Conservation (phyloP, 2,329 filamentous ascomycete genomes). For the Hawksworthiomyces lignivorus region DNA sequence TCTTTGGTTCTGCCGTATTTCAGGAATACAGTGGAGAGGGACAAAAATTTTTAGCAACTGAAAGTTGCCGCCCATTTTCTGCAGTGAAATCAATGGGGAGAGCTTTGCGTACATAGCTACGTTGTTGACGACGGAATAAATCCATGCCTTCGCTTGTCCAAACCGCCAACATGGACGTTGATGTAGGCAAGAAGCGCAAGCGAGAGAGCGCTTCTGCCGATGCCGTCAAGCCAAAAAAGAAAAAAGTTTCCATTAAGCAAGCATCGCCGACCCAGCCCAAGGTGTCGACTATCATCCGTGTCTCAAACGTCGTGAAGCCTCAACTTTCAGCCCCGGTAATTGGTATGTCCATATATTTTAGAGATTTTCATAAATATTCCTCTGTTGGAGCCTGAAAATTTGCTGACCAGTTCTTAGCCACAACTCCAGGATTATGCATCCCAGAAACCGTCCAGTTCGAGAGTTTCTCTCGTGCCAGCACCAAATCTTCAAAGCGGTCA, state of each 20-base stretch:
- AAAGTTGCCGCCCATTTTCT: neutral
- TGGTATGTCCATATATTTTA: slow-evolving; percentile 23
- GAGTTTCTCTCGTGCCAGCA: slow-evolving; percentile 38
- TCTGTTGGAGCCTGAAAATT: neutral
- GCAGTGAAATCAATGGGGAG: neutral
- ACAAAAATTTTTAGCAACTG: slow-evolving; percentile 10
- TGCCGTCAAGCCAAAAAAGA: slow-evolving; percentile 36
- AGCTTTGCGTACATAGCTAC: too few species aligned
- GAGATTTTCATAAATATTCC: too few species aligned
- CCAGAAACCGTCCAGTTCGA: slow-evolving; percentile 35
- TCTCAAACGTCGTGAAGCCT: slow-evolving; percentile 38
- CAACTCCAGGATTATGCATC: slow-evolving; percentile 32
- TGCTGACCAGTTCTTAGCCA: slow-evolving; percentile 24
- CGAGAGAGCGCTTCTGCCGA: slow-evolving; percentile 33
- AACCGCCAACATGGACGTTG: slow-evolving; percentile 8
- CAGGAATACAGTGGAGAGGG: neutral
- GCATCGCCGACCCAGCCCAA: slow-evolving; percentile 22
- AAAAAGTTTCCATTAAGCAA: slow-evolving; percentile 42
- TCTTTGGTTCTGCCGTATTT: slow-evolving; percentile 7
- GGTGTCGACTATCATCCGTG: slow-evolving; percentile 23
- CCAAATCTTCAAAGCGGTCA: slow-evolving; percentile 24
- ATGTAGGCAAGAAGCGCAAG: slow-evolving; percentile 43
- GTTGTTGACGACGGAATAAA: too few species aligned
- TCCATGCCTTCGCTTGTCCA: slow-evolving; percentile 3
- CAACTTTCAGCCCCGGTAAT: slow-evolving; percentile 40